A percentile compares a stretch with the other conserved stretches of the same genome.
Conservation (phyloP, 306 rosid species). For the Argentina anserina region DNA sequence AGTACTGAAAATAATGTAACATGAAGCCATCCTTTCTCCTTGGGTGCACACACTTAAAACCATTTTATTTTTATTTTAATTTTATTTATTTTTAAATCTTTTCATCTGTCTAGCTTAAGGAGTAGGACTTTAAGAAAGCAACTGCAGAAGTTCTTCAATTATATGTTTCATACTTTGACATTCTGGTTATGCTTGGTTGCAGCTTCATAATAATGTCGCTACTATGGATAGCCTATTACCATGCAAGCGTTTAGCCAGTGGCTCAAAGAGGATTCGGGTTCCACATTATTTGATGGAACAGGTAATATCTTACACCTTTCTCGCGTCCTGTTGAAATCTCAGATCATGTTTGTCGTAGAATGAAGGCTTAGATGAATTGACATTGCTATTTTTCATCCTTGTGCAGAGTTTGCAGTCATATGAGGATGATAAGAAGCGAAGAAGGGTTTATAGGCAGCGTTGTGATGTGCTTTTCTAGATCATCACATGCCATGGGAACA, state of each 20-base stretch:
- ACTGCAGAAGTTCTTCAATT: conserved; percentile 13
- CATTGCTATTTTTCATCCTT: neutral
- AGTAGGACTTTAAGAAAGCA: conserved; percentile 9
- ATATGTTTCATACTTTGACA: conserved; percentile 9
- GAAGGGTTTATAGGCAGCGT: conserved; percentile 47
- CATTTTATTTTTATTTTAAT: too few species aligned
- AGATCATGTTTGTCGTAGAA: neutral
- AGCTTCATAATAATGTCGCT: conserved; percentile 48
- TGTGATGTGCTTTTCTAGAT: conserved; percentile 63
- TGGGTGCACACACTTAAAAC: neutral
- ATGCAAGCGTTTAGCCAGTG: conserved; percentile 81
- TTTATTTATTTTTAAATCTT: too few species aligned
- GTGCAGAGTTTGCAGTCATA: conserved; percentile 39
- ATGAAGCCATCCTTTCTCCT: neutral
- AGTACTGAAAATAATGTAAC: neutral
- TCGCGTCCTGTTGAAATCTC: neutral
- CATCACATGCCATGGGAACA: neutral
- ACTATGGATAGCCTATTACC: conserved; percentile 52
- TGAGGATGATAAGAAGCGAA: conserved; percentile 54
- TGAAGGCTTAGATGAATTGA: neutral
- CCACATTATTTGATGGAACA: conserved; percentile 53
- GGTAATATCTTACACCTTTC: conserved; percentile 39
- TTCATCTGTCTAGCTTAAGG: neutral
- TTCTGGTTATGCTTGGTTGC: conserved; percentile 17
- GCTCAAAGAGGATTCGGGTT: conserved; percentile 83